Conservation (phyloP, 257 asterid genomes). For the Nicotiana undulata region DNA sequence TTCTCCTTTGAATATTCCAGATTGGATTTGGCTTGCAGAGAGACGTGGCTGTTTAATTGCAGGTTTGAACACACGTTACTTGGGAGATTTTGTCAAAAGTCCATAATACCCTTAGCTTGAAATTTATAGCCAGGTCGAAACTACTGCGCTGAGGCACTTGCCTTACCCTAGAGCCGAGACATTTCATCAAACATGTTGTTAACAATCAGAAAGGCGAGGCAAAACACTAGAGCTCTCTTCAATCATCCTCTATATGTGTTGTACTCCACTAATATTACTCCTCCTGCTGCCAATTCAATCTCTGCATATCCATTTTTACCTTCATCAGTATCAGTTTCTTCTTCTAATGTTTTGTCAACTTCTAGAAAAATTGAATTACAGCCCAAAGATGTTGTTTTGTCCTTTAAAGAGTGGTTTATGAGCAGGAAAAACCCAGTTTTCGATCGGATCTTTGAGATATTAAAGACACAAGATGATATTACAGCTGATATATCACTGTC, state of each 20-base stretch:
- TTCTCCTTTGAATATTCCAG: no score
- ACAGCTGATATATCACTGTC: constrained; percentile 37
- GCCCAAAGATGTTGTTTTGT: constrained; percentile 21
- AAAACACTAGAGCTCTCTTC: neutral
- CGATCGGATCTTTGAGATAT: constrained; percentile 48
- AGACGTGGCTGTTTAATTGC: no score
- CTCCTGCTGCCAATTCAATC: neutral
- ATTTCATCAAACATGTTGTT: neutral
- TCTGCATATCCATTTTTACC: neutral
- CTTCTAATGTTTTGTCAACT: neutral
- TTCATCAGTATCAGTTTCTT: neutral
- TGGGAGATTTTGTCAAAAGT: no score
- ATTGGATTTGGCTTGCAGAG: no score
- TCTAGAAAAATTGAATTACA: neutral
- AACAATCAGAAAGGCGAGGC: neutral
- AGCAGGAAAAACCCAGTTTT: constrained; percentile 39
- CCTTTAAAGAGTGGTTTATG: constrained; percentile 66
- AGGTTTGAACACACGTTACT: no score
- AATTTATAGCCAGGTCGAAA: no score
- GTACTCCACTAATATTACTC: neutral
- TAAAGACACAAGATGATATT: constrained; percentile 42
- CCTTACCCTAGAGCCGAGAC: no score
- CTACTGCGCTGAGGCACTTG: no score
- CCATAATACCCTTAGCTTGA: no score
- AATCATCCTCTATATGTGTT: neutral